These are phyloP conservation scores for Axilococcus clingmanii DNA, from an alignment of 139 green algal species.

Conservation along the genomic window DNA sequence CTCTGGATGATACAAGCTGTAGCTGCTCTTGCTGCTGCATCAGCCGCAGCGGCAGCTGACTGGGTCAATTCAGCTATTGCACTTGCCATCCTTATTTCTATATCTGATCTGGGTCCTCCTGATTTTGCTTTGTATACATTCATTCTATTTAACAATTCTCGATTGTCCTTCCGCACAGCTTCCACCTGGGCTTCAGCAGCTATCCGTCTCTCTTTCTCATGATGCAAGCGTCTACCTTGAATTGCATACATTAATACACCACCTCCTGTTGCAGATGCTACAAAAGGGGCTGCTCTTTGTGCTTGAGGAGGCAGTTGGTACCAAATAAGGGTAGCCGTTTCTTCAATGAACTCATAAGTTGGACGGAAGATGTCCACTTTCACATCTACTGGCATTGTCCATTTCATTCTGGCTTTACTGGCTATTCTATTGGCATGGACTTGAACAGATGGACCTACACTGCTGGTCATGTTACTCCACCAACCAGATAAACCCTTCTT, in stretches of 20 bases:
- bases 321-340: conserved; percentile 13
- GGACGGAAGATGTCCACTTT: conserved; percentile 38
- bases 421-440: neutral
- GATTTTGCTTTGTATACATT: conserved; percentile 23
- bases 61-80: conserved; percentile 38
- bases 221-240: conserved; percentile 23
- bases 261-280: conserved; percentile 17
- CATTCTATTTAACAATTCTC: conserved; percentile 15
- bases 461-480: conserved; percentile 1
- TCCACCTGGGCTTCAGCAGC: conserved; percentile 10
- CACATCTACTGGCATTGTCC: conserved; percentile 19
- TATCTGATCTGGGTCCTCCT: conserved; percentile 13
- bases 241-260: conserved; percentile 30
- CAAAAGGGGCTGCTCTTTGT: conserved; percentile 29
- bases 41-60: conserved; percentile 35
- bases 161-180: conserved; percentile 20
- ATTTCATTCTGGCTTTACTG: neutral
- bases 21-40: conserved; percentile 30
- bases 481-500: neutral
- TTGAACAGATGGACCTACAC: neutral
- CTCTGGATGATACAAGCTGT: conserved; percentile 26
- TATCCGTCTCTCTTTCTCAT: conserved; percentile 6
- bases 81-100: conserved; percentile 34
- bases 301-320: conserved; percentile 31
- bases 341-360: conserved; percentile 21